Evolutionary conservation across 176 grass and related monocot species (phyloP).

Genomic region (Carex cristatella): DNA sequence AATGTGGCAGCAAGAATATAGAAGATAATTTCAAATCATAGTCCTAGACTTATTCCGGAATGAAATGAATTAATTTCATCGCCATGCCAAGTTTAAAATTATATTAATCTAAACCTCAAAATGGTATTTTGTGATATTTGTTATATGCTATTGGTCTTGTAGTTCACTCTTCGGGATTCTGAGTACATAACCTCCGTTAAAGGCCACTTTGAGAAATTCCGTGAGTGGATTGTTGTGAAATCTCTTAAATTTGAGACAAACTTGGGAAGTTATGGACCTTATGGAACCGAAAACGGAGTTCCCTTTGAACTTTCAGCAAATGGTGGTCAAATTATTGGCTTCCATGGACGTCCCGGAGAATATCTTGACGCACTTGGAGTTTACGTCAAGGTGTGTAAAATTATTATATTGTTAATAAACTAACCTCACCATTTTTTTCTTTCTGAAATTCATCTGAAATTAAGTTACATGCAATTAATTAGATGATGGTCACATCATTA

Average conservation of each 20-base stretch:
- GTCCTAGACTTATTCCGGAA: no score
- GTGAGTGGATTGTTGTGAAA: not conserved
- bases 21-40: no score
- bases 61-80: no score
- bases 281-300: conserved; percentile 26
- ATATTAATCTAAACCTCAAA: no score
- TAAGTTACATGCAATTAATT: no score
- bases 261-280: conserved; percentile 36
- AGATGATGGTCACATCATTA: no score
- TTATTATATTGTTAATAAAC: no score
- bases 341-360: conserved; percentile 38
- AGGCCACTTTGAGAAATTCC: not conserved
- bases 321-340: conserved; percentile 41
- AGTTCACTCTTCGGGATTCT: not conserved
- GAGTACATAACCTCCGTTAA: not conserved
- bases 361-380: conserved; percentile 39
- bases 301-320: conserved; percentile 36
- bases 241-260: conserved; percentile 40
- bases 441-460: not conserved
- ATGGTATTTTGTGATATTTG: not conserved
- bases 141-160: not conserved
- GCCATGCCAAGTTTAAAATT: no score
- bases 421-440: not conserved
- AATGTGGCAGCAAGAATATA: no score
- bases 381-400: conserved; percentile 28